These are phyloP conservation scores for Dendrocalamus latiflorus DNA, from an alignment of 202 grass and related monocot species.

Conservation along the genomic window DNA sequence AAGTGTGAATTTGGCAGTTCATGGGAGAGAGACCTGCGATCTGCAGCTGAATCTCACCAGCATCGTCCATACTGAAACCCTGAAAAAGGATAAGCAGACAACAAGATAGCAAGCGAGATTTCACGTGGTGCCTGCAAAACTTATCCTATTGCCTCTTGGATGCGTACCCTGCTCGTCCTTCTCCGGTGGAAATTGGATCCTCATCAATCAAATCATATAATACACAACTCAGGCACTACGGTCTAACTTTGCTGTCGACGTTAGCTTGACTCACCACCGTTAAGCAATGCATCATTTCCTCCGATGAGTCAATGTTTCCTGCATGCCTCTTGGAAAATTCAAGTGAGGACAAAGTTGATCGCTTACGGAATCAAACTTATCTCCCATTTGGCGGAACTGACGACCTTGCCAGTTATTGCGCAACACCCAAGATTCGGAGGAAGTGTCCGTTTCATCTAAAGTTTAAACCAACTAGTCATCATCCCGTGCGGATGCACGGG, in stretches of 20 bases:
- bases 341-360: too few relatives aligned
- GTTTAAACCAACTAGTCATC: too few relatives aligned
- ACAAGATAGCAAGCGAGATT: background rate
- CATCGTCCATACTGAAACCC: constrained; percentile 27
- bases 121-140: background rate
- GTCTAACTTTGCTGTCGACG: constrained; percentile 17
- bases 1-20: background rate
- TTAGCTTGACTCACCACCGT: background rate
- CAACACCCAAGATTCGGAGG: too few relatives aligned
- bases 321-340: too few relatives aligned
- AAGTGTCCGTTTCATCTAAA: too few relatives aligned
- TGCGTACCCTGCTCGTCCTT: background rate
- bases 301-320: too few relatives aligned
- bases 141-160: background rate
- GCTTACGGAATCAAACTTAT: too few relatives aligned
- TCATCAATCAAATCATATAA: background rate
- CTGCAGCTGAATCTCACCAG: constrained; percentile 51
- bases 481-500: too few relatives aligned
- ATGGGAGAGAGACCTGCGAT: constrained; percentile 27
- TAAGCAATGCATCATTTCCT: background rate
- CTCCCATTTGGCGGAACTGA: too few relatives aligned
- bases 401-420: too few relatives aligned
- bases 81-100: background rate
- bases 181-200: background rate
- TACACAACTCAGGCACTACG: background rate